Base-by-base conservation (phyloP, 495 filamentous ascomycete genomes). In the Penicillium goetzii region DNA sequence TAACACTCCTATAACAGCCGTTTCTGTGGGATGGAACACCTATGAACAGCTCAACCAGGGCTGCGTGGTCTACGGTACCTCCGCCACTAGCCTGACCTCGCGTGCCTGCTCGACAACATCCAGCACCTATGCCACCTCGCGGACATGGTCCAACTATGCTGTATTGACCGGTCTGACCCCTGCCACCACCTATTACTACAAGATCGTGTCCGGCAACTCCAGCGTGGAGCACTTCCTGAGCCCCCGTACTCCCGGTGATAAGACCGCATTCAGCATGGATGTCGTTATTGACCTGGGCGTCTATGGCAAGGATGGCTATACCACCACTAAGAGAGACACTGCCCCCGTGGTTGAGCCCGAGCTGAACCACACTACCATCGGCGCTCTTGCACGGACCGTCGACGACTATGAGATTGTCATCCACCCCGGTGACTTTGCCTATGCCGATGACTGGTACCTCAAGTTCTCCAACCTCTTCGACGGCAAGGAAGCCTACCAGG, bases 301-400 rank as follows among this genome's bases (percentile, higher is more conserved):
- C 45, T 85, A 85, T 64, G 84, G 84, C 32, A 69, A 69, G 3
- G 81, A 87, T 65, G 85, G 85, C 19, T 88, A 74, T 73, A 88
- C 85, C 3, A 79, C 80, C 53, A 47, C 78, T 59, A 87, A 85
- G 70, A 74, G 78, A 32, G 83, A 85, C 62, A 77, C 72, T 2
- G 85, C 83, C 52, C 85, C 85, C 0, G 62, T 65, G 23, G 69
- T 88, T 41, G 69, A 82, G 23, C 86, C 86, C 4, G 80, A 79
- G n/a, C 76, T 87, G 6, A 86, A 88, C 73, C 85, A 88, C 70
- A 84, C 82, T 21, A 89, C 86, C 43, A 88, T 88, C 63, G 79
- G 75, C 23, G 81, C 80, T 23, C 78, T 89, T 0, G 85, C 84
- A 1, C 64, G 71, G 7, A 87, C 80, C 4, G 75, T 85, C 41